Conservation (phyloP, 176 grass and related monocot species). For the Hsuehochloa calcarea region DNA sequence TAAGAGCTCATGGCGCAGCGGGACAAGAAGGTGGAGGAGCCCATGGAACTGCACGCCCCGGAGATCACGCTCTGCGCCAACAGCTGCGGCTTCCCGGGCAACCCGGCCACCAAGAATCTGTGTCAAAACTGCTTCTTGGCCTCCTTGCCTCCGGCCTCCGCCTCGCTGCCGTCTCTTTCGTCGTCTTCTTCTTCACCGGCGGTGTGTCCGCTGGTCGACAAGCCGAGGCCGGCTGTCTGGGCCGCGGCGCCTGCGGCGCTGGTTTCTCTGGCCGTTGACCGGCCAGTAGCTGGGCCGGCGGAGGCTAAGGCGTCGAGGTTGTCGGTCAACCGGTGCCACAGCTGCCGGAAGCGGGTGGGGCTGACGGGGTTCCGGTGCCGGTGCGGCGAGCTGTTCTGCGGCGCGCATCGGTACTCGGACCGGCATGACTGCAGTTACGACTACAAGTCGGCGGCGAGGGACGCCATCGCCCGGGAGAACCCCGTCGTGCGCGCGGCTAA, state of each 20-base stretch:
- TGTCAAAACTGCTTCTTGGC: constrained; percentile 76
- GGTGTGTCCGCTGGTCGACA: constrained; percentile 20
- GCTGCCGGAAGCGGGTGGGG: constrained; percentile 74
- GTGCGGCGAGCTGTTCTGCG: constrained; percentile 87
- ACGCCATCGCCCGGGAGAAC: constrained; percentile 83
- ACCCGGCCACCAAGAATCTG: constrained; percentile 74
- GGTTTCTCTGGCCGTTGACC: constrained; percentile 19
- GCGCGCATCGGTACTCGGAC: constrained; percentile 92
- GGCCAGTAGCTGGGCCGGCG: background rate
- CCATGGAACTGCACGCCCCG: constrained; percentile 73
- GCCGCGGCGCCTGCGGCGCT: background rate
- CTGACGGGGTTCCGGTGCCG: constrained; percentile 85
- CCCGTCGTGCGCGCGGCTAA: constrained; percentile 89
- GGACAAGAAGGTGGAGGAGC: constrained; percentile 86
- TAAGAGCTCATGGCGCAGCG: constrained; percentile 67
- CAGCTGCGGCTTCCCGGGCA: constrained; percentile 83
- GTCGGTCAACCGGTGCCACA: constrained; percentile 69
- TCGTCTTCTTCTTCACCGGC: background rate
- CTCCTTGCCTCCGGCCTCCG: background rate
- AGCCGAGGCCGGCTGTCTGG: background rate
- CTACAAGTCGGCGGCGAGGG: constrained; percentile 69
- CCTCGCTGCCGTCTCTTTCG: background rate
- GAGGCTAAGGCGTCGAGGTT: constrained; percentile 29
- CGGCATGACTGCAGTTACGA: constrained; percentile 79
- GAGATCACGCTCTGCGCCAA: constrained; percentile 86